Conservation (phyloP, 1,284 basidiomycete genomes). For the Melanopsichium pennsylvanicum region DNA sequence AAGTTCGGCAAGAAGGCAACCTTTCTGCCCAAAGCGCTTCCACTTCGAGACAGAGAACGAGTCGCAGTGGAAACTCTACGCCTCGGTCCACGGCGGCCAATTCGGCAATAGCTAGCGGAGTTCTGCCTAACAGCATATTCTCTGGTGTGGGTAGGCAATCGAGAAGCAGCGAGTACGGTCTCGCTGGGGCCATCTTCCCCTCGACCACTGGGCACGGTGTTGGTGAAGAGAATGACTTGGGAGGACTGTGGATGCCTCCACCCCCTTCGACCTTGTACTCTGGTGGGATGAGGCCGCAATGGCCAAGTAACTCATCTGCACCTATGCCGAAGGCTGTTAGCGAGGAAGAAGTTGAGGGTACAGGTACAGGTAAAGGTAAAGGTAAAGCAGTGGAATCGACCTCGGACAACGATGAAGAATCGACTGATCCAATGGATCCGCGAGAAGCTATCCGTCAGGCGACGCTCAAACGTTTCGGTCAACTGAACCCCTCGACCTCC, state of each 20-base stretch:
- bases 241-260: slow-evolving; percentile 42
- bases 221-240: neutral
- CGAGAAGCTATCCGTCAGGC: slow-evolving; percentile 42
- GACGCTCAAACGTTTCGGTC: slow-evolving; percentile 25
- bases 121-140: neutral
- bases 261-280: slow-evolving; percentile 38
- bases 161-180: neutral
- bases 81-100: slow-evolving; percentile 7
- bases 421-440: slow-evolving; percentile 27
- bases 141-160: neutral
- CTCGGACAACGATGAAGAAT: neutral
- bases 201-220: neutral
- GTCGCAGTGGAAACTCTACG: slow-evolving; percentile 18
- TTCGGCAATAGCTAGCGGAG: too few species aligned
- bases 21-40: slow-evolving; percentile 17
- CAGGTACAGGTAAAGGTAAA: slow-evolving; percentile 30
- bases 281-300: slow-evolving; percentile 4
- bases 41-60: neutral
- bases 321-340: neutral
- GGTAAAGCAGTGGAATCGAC: slow-evolving; percentile 10
- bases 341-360: neutral
- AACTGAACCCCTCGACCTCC: neutral
- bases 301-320: neutral
- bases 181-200: neutral
- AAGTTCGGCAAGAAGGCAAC: slow-evolving; percentile 44